These are phyloP conservation scores for Crotalaria pallida DNA, from an alignment of 306 rosid genomes.

Conservation along the genomic window DNA sequence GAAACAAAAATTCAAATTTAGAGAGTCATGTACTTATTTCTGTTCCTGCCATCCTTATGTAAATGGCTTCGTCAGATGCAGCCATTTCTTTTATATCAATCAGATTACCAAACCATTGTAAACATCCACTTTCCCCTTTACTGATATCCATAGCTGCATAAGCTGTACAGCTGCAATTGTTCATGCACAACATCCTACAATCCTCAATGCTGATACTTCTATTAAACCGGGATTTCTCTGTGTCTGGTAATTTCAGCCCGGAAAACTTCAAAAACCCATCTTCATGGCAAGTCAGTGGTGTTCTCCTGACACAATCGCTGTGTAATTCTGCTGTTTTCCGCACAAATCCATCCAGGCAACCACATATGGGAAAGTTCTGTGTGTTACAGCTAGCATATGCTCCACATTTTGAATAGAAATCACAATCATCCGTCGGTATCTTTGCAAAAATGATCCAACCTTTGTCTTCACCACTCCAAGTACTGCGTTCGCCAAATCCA, in stretches of 20 bases:
- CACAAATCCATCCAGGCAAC: constrained; percentile 31
- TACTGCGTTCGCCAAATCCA: neutral
- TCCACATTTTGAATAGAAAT: constrained; percentile 27
- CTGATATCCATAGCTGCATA: constrained; percentile 29
- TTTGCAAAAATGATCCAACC: constrained; percentile 12
- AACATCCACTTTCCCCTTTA: constrained; percentile 20
- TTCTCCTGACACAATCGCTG: constrained; percentile 24
- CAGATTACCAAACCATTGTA: constrained; percentile 34
- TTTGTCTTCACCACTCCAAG: neutral
- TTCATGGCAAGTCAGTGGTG: constrained; percentile 18
- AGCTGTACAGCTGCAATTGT: constrained; percentile 22
- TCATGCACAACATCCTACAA: constrained; percentile 10
- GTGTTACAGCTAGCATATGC: constrained; percentile 27
- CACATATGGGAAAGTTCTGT: constrained; percentile 12
- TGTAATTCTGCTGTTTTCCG: neutral
- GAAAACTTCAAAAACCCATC: constrained; percentile 24
- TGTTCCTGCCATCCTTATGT: constrained; percentile 30
- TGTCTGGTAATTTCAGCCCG: constrained; percentile 22
- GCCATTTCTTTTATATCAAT: constrained; percentile 31
- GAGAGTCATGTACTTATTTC: constrained; percentile 17
- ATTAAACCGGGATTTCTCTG: constrained; percentile 7
- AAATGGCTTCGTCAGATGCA: constrained; percentile 38
- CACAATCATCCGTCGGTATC: constrained; percentile 29
- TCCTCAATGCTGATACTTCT: constrained; percentile 11
- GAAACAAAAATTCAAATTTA: neutral